These are phyloP conservation scores for Colletotrichum sojae DNA, from an alignment of 2,329 filamentous ascomycete species.

Conservation along the genomic window DNA sequence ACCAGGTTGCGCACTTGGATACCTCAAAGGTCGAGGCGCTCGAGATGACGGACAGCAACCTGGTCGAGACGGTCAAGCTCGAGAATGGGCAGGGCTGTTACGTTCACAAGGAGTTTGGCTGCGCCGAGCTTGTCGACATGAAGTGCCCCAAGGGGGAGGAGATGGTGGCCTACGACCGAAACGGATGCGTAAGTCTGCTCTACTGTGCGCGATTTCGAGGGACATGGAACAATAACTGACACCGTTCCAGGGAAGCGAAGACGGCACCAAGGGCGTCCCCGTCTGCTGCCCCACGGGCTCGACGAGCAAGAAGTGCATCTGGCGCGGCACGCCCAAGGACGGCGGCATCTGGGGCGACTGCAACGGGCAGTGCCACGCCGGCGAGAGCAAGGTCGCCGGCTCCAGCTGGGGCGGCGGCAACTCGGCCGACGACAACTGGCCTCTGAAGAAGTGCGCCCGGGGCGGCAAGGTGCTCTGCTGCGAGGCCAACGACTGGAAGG, in stretches of 20 bases:
- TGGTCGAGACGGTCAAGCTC: slow-evolving; percentile 41
- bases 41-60: slow-evolving; percentile 35
- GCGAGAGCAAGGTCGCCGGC: slow-evolving; percentile 24
- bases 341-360: slow-evolving; percentile 7
- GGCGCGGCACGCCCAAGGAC: slow-evolving; percentile 30
- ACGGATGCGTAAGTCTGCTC: slow-evolving; percentile 15
- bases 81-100: no score
- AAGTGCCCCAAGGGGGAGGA: slow-evolving; percentile 13
- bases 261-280: not conserved
- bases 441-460: not conserved
- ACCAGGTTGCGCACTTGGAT: no score
- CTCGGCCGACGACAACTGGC: no score
- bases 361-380: slow-evolving; percentile 39
- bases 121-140: no score
- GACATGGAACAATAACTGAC: not conserved
- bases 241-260: not conserved
- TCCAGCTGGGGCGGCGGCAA: not conserved
- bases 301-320: slow-evolving; percentile 25
- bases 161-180: slow-evolving; percentile 43
- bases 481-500: not conserved
- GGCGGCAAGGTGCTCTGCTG: slow-evolving; percentile 1
- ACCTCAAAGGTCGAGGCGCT: slow-evolving; percentile 31
- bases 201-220: slow-evolving; percentile 37
- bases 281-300: slow-evolving; percentile 36
- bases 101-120: no score